phyloP scores from a whole-genome alignment of 2,329 filamentous ascomycete genomes.

The Hypoxylon sp. region DNA sequence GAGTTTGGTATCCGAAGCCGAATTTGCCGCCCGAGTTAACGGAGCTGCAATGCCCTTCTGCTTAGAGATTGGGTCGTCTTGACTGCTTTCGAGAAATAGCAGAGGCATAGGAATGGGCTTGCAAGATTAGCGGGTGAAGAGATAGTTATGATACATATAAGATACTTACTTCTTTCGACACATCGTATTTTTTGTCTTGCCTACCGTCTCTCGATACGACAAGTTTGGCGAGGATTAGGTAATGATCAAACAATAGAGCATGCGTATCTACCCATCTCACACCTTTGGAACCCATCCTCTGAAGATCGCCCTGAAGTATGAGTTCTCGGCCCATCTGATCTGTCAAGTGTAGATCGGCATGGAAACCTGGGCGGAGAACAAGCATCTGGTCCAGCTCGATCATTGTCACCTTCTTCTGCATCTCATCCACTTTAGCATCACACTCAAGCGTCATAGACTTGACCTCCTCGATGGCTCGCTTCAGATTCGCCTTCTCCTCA shows the following conservation, averaged over 20 bases:
- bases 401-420: conserved; percentile 90
- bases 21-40: conserved; percentile 71
- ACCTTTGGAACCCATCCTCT: conserved; percentile 87
- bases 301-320: conserved; percentile 89
- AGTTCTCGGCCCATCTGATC: conserved; percentile 94
- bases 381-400: conserved; percentile 87
- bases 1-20: conserved; percentile 71
- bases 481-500: conserved; percentile 89
- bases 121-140: conserved; percentile 49
- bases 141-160: conserved; percentile 3
- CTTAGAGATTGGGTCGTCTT: conserved; percentile 91
- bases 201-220: conserved; percentile 76
- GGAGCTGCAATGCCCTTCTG: conserved; percentile 80
- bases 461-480: conserved; percentile 90
- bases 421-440: conserved; percentile 91
- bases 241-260: conserved; percentile 95
- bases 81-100: conserved; percentile 89
- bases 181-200: conserved; percentile 89
- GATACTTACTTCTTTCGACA: conserved; percentile 85
- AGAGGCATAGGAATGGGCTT: conserved; percentile 96
- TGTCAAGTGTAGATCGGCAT: conserved; percentile 84
- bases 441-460: conserved; percentile 90
- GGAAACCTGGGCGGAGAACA: conserved; percentile 88
- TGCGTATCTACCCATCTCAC: conserved; percentile 96
- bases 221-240: conserved; percentile 91